Evolutionary conservation across 1,284 basidiomycete genomes (phyloP), one percentile per base, ranked within the genome.

Genomic region (Malassezia sympodialis): DNA sequence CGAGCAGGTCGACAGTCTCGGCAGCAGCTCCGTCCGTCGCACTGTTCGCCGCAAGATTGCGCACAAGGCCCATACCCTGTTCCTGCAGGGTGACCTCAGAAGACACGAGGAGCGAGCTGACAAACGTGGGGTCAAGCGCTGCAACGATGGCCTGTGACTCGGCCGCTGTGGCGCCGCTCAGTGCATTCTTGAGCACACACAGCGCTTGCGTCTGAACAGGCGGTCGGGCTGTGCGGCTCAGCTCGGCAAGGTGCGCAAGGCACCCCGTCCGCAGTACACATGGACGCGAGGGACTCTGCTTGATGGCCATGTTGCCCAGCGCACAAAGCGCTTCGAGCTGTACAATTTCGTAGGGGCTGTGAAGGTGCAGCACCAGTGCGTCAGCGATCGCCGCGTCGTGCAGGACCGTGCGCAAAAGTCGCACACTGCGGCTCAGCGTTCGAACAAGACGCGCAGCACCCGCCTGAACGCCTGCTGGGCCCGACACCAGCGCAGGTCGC

Each of bases 111-210:
- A 68, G 45, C 8, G 24, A 10, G 0, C 32, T 32, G 23, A 67
- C 43, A 12, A 58, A 57, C 41, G 48, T 37, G 43, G 61, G 66
- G 10, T 37, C 53, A 12, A 69, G 53, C 42, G 52, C 50, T 11
- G 48, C 21, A 49, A 72, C 55, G 21, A 73, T 56, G 12, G 48
- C 39, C 15, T 32, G 37, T 48, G 69, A 68, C 31, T 62, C 43
- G 6, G 56, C 32, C 14, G 53, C 41, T 15, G 67, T 63, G 19
- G 59, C 53, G 31, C 61, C 51, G 24, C 61, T 68, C 12, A 72
- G 52, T 8, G 70, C 48, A 35, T 73, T 73, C 47, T 72, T 73
- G 35, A 73, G 49, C 10, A 65, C 69, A 67, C 71, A 73, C 4
- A 73, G 44, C 1, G 69, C 66, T 31, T 70, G 65, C 21, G 66